These are phyloP conservation scores for Gracilaria domingensis DNA, from an alignment of 23 red algal genomes.

Conservation along the genomic window DNA sequence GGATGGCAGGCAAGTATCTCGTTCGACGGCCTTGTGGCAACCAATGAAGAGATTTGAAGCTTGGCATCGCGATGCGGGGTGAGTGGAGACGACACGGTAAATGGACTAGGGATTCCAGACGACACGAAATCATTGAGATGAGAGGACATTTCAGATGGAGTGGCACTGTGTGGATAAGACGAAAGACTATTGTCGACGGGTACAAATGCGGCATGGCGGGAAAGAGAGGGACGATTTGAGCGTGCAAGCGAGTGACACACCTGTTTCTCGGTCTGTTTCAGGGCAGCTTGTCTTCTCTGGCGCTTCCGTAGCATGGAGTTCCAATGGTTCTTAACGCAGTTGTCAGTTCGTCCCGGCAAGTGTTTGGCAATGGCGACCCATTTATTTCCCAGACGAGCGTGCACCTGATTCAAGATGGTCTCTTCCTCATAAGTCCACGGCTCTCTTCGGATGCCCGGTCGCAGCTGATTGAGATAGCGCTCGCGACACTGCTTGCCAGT, in stretches of 20 bases:
- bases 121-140: constrained; percentile 36
- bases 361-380: constrained; percentile 90
- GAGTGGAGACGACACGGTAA: constrained; percentile 61
- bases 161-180: constrained; percentile 10
- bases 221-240: not conserved
- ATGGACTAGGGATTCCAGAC: constrained; percentile 63
- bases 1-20: constrained; percentile 24
- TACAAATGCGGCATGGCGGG: not conserved
- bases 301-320: constrained; percentile 84
- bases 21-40: constrained; percentile 3
- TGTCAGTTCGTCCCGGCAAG: constrained; percentile 96
- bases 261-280: constrained; percentile 30
- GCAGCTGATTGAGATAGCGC: constrained; percentile 94
- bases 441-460: constrained; percentile 81
- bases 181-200: not conserved
- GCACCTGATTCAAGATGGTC: constrained; percentile 65
- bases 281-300: constrained; percentile 67
- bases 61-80: constrained; percentile 58
- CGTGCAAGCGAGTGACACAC: not conserved
- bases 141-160: constrained; percentile 58
- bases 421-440: constrained; percentile 92
- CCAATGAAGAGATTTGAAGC: constrained; percentile 58
- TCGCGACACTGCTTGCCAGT: constrained; percentile 97
- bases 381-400: constrained; percentile 81
- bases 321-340: constrained; percentile 98